Evolutionary conservation across 1,139 yeast genomes (phyloP), one percentile per base, ranked within the genome.

Genomic region (Taphrina pruni): DNA sequence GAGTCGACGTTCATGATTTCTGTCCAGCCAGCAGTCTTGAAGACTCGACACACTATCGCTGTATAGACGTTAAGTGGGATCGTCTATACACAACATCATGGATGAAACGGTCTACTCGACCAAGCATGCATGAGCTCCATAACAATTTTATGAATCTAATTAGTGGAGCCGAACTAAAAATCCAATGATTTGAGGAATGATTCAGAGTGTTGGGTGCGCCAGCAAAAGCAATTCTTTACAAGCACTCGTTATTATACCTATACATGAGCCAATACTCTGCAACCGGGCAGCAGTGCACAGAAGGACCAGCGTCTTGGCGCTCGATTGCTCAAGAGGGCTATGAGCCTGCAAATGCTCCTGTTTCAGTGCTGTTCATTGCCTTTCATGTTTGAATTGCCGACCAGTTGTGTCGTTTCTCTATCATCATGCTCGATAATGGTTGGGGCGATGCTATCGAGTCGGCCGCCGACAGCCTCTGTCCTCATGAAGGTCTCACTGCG

Each of bases 1-100:
- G 71, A 56, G 46, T 60, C 69, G 71, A 72, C 70, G 56, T 48
- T 64, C 67, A 64, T 64, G 20, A n/a, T 4, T 45, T 1, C 48
- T n/a, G 32, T 26, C 32, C 4, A 4, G 32, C 32, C 32, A 2
- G 32, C 32, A 26, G 32, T 26, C 32, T 26, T 26, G 32, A 4
- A 26, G 32, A 26, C 2, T 26, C 2, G 32, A 4, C 32, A 26
- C 32, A 26, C 32, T 2, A 26, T 26, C 32, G 4, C 2, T 4
- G 32, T 26, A 26, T 26, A 26, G 32, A 26, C 32, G 2, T 26
- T 26, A 26, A 26, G 32, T 26, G 4, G 4, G 4, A 1, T 2
- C 1, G 32, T 26, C 32, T 4, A 26, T 26, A 26, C 32, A 26
- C 32, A 26, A 26, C 32, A 26, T 4, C 32, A 26, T 26, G 32